phyloP scores from a whole-genome alignment of 176 grass and related monocot species.

The Avena eriantha region DNA sequence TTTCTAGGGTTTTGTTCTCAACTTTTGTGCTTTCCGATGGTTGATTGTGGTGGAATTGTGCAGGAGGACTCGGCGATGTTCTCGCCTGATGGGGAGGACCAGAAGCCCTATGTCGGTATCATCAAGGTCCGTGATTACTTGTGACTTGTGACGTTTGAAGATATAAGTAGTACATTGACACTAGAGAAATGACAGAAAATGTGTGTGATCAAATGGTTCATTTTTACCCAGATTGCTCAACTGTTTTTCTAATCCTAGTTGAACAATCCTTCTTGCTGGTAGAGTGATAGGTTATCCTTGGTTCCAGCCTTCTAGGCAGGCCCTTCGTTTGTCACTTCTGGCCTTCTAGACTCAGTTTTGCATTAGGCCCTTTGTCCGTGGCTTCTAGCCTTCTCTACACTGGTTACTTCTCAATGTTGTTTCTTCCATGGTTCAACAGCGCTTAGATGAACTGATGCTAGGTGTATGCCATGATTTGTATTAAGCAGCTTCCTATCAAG shows the following conservation, averaged over 20 bases:
- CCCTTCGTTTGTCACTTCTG: background rate
- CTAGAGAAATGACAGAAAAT: constrained; percentile 1
- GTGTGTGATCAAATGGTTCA: background rate
- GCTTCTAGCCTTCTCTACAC: background rate
- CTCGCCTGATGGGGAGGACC: constrained; percentile 60
- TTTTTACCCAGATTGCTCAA: background rate
- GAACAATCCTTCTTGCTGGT: background rate
- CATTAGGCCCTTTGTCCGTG: no score
- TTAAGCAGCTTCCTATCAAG: constrained; percentile 30
- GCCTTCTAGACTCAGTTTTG: background rate
- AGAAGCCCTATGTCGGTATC: constrained; percentile 96
- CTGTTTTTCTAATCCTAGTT: constrained; percentile 3
- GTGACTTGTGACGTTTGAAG: background rate
- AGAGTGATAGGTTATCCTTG: constrained; percentile 5
- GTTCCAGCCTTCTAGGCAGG: background rate
- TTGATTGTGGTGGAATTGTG: constrained; percentile 23
- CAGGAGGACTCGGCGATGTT: constrained; percentile 95
- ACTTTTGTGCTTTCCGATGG: background rate
- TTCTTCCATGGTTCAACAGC: constrained; percentile 8
- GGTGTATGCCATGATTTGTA: constrained; percentile 27
- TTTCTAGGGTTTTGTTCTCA: constrained; percentile 42
- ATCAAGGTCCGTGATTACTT: constrained; percentile 63
- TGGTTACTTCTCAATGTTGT: background rate
- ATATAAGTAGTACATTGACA: background rate
- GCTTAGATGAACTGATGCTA: background rate